Evolutionary conservation across 176 grass and related monocot genomes (phyloP).

Genomic region (Triticum monococcum): DNA sequence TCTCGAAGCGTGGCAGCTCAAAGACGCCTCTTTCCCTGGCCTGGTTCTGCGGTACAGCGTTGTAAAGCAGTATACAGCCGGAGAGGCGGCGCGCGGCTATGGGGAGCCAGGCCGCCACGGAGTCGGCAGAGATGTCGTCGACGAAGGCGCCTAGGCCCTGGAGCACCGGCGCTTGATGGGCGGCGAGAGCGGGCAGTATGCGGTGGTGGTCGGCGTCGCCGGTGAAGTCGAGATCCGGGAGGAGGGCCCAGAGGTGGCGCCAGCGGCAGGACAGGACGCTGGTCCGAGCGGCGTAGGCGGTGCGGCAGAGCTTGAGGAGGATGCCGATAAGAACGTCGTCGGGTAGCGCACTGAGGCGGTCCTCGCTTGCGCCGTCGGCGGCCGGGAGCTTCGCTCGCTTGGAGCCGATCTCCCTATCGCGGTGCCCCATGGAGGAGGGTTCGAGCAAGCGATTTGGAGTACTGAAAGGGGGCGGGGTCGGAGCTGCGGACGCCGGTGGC

Average conservation of each 20-base stretch:
- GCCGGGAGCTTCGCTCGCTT: neutral
- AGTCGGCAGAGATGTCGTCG: neutral
- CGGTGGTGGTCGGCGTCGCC: neutral
- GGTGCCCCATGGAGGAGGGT: too few species aligned
- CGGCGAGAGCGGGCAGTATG: neutral
- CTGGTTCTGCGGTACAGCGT: neutral
- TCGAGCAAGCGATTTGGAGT: too few species aligned
- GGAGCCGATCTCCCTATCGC: neutral
- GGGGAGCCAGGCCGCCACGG: neutral
- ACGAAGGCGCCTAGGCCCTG: neutral
- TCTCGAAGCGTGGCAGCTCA: slow-evolving; percentile 1
- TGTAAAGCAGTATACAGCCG: neutral
- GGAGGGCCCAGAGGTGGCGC: neutral
- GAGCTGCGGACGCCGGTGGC: too few species aligned
- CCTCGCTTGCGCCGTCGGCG: neutral
- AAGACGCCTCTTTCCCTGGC: neutral
- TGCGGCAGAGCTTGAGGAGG: neutral
- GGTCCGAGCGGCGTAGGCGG: neutral
- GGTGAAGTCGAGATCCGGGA: neutral
- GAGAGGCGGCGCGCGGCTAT: neutral
- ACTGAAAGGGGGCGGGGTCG: too few species aligned
- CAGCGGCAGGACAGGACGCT: slow-evolving; percentile 15
- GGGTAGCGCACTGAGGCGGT: slow-evolving; percentile 4
- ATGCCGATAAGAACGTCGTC: neutral
- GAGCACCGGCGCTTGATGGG: neutral